Evolutionary conservation across 139 green algal species (phyloP), one percentile per base, ranked within the genome.

Genomic region (Coelastrella sp.): DNA sequence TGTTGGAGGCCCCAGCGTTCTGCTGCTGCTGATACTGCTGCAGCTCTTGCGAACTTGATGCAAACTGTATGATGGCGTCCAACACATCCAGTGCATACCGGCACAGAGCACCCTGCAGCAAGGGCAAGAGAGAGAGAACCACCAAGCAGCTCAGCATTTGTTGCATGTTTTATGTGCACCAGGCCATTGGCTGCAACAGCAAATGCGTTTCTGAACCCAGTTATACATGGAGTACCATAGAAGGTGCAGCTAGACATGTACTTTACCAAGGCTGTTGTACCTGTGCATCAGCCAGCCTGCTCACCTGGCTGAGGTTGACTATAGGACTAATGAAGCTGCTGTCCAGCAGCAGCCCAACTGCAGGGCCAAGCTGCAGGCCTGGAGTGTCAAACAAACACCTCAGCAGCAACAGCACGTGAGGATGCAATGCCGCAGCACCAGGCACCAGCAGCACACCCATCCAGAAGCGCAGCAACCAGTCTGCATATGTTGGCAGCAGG

Each of bases 401-500:
- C 74, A 92, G 80, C 85, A 93, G 25, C 81, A 92, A 60, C 80
- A 93, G 91, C 85, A 87, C 89, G 7, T 90, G 49, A 56, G 74
- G 84, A 25, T 92, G 79, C 79, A 87, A 22, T 22, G 72, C 68
- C 11, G 70, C 63, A 4, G 72, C 85, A 4, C 85, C 88, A 9
- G 89, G 82, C 82, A 87, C 60, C 25, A 82, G 65, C 76, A 94
- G 88, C 70, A 87, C 25, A 65, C 91, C 90, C 15, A 85, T 56
- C 22, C 79, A 61, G 74, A 86, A 86, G 74, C 90, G 82, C 79
- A 94, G 82, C 15, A 92, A 65, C 90, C 76, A 88, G 22, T 79
- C 65, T 68, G 85, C 81, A 75, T 93, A 92, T 11, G 76, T 90
- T 7, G 92, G 92, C 22, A 93, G 86, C 22, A 95, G 65, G 7